Evolutionary conservation across 768 basidiomycete genomes (phyloP).

Genomic region (Russula lepida): DNA sequence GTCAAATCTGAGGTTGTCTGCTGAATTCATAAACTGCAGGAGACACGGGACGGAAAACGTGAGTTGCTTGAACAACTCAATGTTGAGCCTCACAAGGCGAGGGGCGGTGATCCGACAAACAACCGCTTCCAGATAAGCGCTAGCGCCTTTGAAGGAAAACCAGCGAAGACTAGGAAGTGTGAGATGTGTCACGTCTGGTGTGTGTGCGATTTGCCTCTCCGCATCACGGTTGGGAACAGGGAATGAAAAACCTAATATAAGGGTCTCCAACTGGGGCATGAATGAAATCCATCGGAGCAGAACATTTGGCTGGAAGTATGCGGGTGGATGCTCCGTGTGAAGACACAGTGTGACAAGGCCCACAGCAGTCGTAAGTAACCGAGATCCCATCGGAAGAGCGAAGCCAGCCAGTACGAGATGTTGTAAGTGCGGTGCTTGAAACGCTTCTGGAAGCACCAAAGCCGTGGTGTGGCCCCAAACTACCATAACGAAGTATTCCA

Average conservation of each 20-base stretch:
- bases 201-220: not conserved
- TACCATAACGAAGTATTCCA: not conserved
- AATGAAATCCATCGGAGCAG: not conserved
- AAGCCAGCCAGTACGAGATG: not conserved
- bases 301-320: not conserved
- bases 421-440: not conserved
- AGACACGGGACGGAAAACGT: not conserved
- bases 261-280: not conserved
- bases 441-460: not conserved
- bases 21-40: not conserved
- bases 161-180: not conserved
- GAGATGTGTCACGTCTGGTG: not conserved
- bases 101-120: not conserved
- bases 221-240: not conserved
- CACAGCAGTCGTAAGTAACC: not conserved
- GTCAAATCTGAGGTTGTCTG: not conserved
- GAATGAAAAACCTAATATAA: rapidly evolving
- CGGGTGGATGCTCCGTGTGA: not conserved
- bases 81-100: not conserved
- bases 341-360: not conserved
- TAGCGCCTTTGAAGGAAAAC: not conserved
- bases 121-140: not conserved
- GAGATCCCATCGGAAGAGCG: not conserved
- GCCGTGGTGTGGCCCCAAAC: too few relatives aligned
- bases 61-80: not conserved